Base-by-base conservation (phyloP, 2,329 filamentous ascomycete species). In the Phaeosphaeriaceae sp. region DNA sequence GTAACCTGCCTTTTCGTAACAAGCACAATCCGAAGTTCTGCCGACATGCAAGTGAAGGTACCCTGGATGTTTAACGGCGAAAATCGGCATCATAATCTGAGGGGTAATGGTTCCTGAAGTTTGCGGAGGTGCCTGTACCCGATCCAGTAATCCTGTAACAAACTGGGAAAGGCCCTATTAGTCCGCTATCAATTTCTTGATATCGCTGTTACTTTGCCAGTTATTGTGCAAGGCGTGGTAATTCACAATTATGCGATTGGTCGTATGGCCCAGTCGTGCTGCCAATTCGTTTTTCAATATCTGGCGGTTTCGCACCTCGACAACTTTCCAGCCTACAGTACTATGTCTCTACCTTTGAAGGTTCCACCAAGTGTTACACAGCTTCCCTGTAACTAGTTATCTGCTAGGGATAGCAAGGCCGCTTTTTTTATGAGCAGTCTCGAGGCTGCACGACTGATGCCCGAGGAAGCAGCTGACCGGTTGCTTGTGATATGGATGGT, bases 61-160 rank as follows among this genome's bases (percentile, higher is more conserved):
- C 71, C 71, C 6, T 63, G 64, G 30, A 74, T 52, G 48, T 74
- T 74, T 6, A 17, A 74, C 64, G 8, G 53, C 48, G 15, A 74
- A 65, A 16, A 74, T 26, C 66, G 6, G 53, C 48, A 33, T 70
- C 44, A 56, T 68, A 73, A 42, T 74, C 64, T 8, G 66, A 60
- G n/a, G 67, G 60, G 36, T 71, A 60, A 34, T 67, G 37, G 6
- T 71, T 63, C n/a, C 54, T 49, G 2, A 64, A 40, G 1, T 58
- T 60, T 45, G 70, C 65, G 54, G 80, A 78, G 35, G 76, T 61
- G 28, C 80, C 81, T 5, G 75, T 74, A 21, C 46, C 43, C 15
- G 48, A 54, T 2, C 49, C 46, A 46, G 11, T 13, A 35, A 21
- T 15, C 52, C 2, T 50, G 30, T 18, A 13, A 20, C 17, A 26